Evolutionary conservation across 108 stramenopile species (phyloP), one percentile per base, ranked within the genome.

Genomic region (Stephanodiscus minutulus): DNA sequence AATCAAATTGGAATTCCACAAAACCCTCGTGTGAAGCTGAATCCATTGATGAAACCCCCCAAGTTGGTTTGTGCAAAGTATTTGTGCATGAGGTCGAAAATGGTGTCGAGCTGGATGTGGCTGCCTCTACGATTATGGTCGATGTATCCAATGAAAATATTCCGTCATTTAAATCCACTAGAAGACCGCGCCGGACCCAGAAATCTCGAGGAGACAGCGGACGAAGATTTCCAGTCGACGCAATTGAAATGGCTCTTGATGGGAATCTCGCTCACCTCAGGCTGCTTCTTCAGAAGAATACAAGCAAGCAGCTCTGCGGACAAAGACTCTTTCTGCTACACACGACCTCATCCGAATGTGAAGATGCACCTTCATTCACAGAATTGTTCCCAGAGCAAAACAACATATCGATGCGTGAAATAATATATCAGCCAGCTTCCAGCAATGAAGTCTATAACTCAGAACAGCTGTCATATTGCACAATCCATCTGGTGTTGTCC

Each of bases 221-320:
- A 35, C 61, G 63, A 31, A 25, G 29, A 9, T 73, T 77, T 33
- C 39, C 61, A 28, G 33, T 24, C 25, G 62, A 72, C 25, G 41
- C 64, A 8, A 8, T 82, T 3, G 47, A 68, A 41, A 64, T 82
- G 52, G 54, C 76, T n/a, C 29, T 36, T 5, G 70, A 82, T 31
- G 68, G 66, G 15, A 82, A 82, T 68, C 36, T 82, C 36, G 81
- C 81, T 46, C 76, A 73, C 41, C 43, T 77, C 17, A 35, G 81
- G 31, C 72, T 82, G n/a, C 72, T 73, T 13, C 49, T 82, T 18
- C 56, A 77, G 24, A 63, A 77, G 41, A 31, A 50, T n/a, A 77
- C 48, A 20, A 37, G 68, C 17, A 73, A 74, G 57, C 66, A 49
- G 28, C 39, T 77, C 33, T 52, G 44, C 18, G 54, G 66, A 12